Evolutionary conservation across 2,329 filamentous ascomycete species (phyloP).

Genomic region (Ophiosphaerella korrae): DNA sequence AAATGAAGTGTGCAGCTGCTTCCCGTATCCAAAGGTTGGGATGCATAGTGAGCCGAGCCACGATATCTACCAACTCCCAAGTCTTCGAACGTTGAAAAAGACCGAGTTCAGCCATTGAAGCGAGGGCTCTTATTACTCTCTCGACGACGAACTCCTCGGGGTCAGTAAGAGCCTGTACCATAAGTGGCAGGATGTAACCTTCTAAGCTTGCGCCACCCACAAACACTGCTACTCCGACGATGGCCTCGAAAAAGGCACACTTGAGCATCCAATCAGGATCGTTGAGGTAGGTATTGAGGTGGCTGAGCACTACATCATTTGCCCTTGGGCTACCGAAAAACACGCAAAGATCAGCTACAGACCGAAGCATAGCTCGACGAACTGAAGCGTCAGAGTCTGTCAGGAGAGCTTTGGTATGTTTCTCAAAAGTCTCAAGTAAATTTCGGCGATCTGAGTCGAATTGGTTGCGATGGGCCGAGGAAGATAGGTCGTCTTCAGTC

Average conservation of each 20-base stretch:
- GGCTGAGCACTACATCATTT: constrained; percentile 94
- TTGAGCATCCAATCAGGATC: constrained; percentile 96
- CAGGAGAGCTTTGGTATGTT: constrained; percentile 85
- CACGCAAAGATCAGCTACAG: constrained; percentile 88
- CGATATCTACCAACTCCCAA: constrained; percentile 85
- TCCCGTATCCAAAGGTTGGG: constrained; percentile 96
- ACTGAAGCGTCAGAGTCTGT: constrained; percentile 87
- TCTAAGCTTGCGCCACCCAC: constrained; percentile 88
- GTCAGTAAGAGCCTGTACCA: constrained; percentile 93
- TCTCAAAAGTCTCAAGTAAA: constrained; percentile 81
- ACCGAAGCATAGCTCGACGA: constrained; percentile 86
- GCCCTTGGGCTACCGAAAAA: constrained; percentile 93
- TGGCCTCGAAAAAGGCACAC: constrained; percentile 93
- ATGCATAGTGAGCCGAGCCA: constrained; percentile 86
- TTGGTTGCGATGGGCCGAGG: constrained; percentile 74
- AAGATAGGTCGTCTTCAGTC: constrained; percentile 73
- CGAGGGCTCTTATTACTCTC: constrained; percentile 83
- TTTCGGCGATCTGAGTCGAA: constrained; percentile 88
- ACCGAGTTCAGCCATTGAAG: constrained; percentile 85
- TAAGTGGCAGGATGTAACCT: constrained; percentile 92
- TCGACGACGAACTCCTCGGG: constrained; percentile 94
- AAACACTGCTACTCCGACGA: constrained; percentile 90
- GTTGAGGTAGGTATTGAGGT: constrained; percentile 96
- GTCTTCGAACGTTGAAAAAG: constrained; percentile 82
- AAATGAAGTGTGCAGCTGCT: constrained; percentile 81